Base-by-base conservation (phyloP, 345 rosid species). In the Balakata baccata region DNA sequence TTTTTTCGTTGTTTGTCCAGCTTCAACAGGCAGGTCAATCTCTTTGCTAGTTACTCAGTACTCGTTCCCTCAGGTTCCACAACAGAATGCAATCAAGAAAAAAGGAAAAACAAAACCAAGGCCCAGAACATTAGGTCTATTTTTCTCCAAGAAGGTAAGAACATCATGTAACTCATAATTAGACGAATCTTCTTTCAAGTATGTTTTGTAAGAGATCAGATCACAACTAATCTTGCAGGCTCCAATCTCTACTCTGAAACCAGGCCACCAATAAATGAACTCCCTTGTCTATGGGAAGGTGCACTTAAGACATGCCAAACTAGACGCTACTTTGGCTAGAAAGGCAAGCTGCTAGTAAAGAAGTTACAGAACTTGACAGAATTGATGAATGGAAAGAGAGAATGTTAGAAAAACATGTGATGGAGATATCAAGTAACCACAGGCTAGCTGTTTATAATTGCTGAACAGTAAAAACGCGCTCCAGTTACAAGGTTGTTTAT, bases 21-120 rank as follows among this genome's bases (percentile, higher is more conserved):
- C 45, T 51, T 68, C 71, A 68, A 50, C 6, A 23, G 11, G 7
- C 71, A 50, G 59, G 34, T 14, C 53, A 66, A 47, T 11, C 69
- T 66, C 38, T 7, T 64, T n/a, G 29, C 53, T 65, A 1, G 43
- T 25, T 3, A 67, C 12, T 23, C 39, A 5, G 22, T 58, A 23
- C 34, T 11, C 34, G 45, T 65, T 29, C 3, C 37, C 11, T 43
- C 49, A 65, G 69, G 29, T 20, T 38, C 22, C 9, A n/a, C 11
- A 20, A 41, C 9, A 11, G 47, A 43, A 43, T 43, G 4, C 11
- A 58, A 18, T 6, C 0, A 2, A 52, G 18, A 18, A 54, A 58
- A 11, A 43, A 43, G 10, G n/a, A 38, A 20, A n/a, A 20, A 64
- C 16, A 45, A 41, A 64, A 34, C 43, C 46, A 18, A 39, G 66